A percentile compares a stretch with the other conserved stretches of the same genome.
Evolutionary conservation across 768 basidiomycete genomes (phyloP).

Genomic region (Boletus vermiculosoides): DNA sequence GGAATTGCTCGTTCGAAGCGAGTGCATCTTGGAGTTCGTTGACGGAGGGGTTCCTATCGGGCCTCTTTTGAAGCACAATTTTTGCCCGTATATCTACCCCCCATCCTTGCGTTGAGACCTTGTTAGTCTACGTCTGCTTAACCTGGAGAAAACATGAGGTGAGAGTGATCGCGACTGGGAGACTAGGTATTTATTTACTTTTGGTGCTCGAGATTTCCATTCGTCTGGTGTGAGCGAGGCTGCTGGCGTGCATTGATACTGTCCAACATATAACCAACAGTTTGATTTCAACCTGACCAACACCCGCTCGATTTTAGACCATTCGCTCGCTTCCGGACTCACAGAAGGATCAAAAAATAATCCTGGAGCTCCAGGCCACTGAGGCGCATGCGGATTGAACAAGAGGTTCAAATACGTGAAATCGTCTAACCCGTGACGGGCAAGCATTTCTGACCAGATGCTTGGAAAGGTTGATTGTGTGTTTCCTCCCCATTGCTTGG

Average conservation of each 20-base stretch:
- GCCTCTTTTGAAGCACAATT: conserved; percentile 16
- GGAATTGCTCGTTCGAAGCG: conserved; percentile 11
- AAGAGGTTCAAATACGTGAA: conserved; percentile 21
- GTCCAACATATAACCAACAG: conserved; percentile 20
- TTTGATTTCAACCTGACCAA: conserved; percentile 13
- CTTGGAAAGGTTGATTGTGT: conserved; percentile 12
- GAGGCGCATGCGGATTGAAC: conserved; percentile 19
- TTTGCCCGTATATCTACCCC: conserved; percentile 12
- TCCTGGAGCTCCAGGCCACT: conserved; percentile 16
- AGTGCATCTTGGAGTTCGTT: conserved; percentile 3
- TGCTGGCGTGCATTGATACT: conserved; percentile 17
- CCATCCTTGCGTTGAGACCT: conserved; percentile 14
- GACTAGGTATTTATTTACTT: neutral
- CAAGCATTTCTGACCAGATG: conserved; percentile 12
- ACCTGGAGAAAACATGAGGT: conserved; percentile 5
- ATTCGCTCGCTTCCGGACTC: neutral
- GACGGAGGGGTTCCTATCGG: conserved; percentile 11
- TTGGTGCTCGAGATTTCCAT: conserved; percentile 18
- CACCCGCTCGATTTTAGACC: conserved; percentile 1
- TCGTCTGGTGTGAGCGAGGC: conserved; percentile 9
- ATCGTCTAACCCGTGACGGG: conserved; percentile 14
- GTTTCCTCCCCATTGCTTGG: conserved; percentile 20
- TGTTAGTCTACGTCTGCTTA: conserved; percentile 20
- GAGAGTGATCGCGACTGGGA: neutral
- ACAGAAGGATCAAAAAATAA: conserved; percentile 14